A percentile compares a stretch with the other conserved stretches of the same genome.
Conservation (phyloP, 2,329 filamentous ascomycete genomes). For the Simplicillium sp. region DNA sequence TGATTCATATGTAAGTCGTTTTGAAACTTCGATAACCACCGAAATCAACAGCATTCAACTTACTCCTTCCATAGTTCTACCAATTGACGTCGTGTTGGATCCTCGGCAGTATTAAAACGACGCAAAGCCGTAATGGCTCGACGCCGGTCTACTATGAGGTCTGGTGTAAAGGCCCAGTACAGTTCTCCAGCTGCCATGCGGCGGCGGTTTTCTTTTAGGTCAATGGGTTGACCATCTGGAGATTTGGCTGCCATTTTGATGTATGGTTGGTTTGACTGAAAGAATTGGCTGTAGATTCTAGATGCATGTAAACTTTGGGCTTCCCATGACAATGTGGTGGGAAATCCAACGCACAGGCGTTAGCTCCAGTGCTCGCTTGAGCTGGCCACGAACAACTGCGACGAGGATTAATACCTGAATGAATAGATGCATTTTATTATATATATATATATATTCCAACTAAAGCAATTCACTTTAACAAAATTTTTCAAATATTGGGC, state of each 20-base stretch:
- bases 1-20: conserved; percentile 18
- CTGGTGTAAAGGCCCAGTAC: conserved; percentile 62
- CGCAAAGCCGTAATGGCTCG: conserved; percentile 50
- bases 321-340: too few relatives aligned
- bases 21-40: too few relatives aligned
- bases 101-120: conserved; percentile 52
- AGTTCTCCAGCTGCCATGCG: conserved; percentile 58
- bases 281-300: background rate
- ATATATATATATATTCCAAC: too few relatives aligned
- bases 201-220: conserved; percentile 34
- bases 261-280: background rate
- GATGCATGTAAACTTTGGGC: background rate
- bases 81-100: conserved; percentile 47
- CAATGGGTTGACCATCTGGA: conserved; percentile 15
- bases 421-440: too few relatives aligned
- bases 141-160: conserved; percentile 50
- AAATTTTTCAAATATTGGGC: too few relatives aligned
- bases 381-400: too few relatives aligned
- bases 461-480: too few relatives aligned
- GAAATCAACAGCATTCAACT: conserved; percentile 25
- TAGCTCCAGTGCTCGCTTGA: too few relatives aligned
- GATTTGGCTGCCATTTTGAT: conserved; percentile 3
- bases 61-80: conserved; percentile 64
- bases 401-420: too few relatives aligned
- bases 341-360: too few relatives aligned